A percentile compares a stretch with the other conserved stretches of the same genome.
Conservation (phyloP, 768 basidiomycete genomes). For the Obba rivulosa region DNA sequence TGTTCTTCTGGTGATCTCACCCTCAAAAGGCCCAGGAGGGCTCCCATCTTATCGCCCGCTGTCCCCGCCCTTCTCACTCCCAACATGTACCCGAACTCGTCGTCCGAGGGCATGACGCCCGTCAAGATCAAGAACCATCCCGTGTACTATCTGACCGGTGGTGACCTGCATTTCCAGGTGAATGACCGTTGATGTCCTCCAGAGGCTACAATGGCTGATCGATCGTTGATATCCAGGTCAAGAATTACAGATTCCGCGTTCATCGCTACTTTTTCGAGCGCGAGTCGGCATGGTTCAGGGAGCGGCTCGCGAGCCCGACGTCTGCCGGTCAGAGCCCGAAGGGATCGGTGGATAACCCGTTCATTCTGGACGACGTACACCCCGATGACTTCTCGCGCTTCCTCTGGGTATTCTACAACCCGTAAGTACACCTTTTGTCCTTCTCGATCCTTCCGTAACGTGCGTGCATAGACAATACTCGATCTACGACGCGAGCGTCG, state of each 20-base stretch:
- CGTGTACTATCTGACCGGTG: conserved; percentile 48
- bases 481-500: conserved; percentile 42
- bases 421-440: conserved; percentile 28
- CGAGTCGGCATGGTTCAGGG: conserved; percentile 38
- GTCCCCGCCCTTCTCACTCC: no score
- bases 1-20: no score
- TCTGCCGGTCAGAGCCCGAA: conserved; percentile 12
- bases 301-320: conserved; percentile 18
- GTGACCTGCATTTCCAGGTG: conserved; percentile 51
- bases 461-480: conserved; percentile 44
- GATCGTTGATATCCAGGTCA: conserved; percentile 36
- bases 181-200: conserved; percentile 11
- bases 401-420: conserved; percentile 60
- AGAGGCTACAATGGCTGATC: not conserved
- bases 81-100: no score
- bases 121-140: conserved; percentile 21
- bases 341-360: conserved; percentile 25
- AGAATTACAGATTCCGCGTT: conserved; percentile 49
- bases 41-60: no score
- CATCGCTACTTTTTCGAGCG: conserved; percentile 61
- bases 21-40: no score
- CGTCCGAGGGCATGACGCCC: no score
- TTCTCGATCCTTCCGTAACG: not conserved
- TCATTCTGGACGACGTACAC: conserved; percentile 36
- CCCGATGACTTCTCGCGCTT: conserved; percentile 49